Conservation (phyloP, 2,329 filamentous ascomycete species). For the Trichoderma afroharzianum region DNA sequence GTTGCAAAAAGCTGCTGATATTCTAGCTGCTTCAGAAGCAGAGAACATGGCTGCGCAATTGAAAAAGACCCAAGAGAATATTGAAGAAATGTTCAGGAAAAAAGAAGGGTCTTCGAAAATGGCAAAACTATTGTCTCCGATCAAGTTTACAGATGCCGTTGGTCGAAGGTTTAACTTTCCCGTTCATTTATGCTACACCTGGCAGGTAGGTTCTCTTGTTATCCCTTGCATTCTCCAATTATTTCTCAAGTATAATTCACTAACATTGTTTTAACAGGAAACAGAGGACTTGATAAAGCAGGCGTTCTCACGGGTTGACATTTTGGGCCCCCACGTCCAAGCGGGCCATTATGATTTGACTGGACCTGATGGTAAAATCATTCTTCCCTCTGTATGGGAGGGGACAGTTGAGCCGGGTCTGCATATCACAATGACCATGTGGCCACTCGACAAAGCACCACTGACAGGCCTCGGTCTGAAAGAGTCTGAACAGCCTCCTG, state of each 20-base stretch:
- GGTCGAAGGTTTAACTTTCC: conserved; percentile 91
- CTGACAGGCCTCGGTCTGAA: conserved; percentile 20
- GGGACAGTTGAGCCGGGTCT: conserved; percentile 72
- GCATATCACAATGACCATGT: conserved; percentile 55
- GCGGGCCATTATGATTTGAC: conserved; percentile 78
- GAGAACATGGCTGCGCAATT: conserved; percentile 37
- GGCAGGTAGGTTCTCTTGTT: conserved; percentile 61
- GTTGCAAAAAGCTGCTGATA: conserved; percentile 35
- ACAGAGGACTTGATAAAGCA: conserved; percentile 86
- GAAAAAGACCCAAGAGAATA: conserved; percentile 28
- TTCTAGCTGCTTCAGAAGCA: conserved; percentile 45
- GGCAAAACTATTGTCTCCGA: conserved; percentile 62
- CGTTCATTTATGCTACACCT: conserved; percentile 78
- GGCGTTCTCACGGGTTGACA: conserved; percentile 76
- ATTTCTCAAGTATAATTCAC: background rate
- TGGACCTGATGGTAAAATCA: conserved; percentile 76
- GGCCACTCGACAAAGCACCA: conserved; percentile 49
- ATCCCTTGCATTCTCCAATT: rapidly evolving
- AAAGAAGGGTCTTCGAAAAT: conserved; percentile 48
- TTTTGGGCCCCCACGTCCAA: conserved; percentile 71
- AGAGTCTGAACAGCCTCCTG: background rate
- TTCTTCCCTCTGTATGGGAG: conserved; percentile 75
- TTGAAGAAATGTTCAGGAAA: conserved; percentile 45
- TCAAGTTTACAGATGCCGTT: conserved; percentile 91
- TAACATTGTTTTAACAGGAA: conserved; percentile 48